Conservation (phyloP, 2,329 filamentous ascomycete genomes). For the Chaetoscypha palmicola region DNA sequence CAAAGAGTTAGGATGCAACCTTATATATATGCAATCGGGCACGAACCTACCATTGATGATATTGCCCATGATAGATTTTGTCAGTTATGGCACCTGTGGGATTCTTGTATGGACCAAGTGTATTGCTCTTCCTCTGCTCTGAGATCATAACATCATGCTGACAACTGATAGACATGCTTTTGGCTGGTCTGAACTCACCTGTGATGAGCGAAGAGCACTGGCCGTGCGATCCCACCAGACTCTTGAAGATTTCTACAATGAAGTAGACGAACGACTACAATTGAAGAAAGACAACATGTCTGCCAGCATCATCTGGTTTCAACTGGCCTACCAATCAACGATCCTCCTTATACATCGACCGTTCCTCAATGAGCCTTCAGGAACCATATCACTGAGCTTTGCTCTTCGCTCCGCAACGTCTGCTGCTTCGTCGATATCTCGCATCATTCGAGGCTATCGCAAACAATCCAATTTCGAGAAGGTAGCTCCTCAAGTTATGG, state of each 20-base stretch:
- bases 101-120: slow-evolving; percentile 17
- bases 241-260: slow-evolving; percentile 1
- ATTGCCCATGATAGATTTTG: slow-evolving; percentile 11
- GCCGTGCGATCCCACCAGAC: slow-evolving; percentile 3
- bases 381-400: neutral
- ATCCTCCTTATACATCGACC: slow-evolving; percentile 7
- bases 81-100: slow-evolving; percentile 18
- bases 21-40: slow-evolving; percentile 3
- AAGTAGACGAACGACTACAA: neutral
- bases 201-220: slow-evolving; percentile 1
- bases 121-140: too few relatives aligned
- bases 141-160: too few relatives aligned
- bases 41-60: slow-evolving; percentile 6
- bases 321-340: slow-evolving; percentile 6
- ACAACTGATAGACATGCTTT: slow-evolving; percentile 3
- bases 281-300: neutral
- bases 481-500: neutral
- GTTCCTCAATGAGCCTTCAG: slow-evolving; percentile 6
- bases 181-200: neutral
- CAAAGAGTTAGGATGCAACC: slow-evolving; percentile 10
- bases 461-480: neutral
- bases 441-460: neutral
- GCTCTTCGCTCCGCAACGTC: slow-evolving; percentile 4
- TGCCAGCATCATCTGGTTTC: slow-evolving; percentile 3
- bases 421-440: slow-evolving; percentile 4